These are phyloP conservation scores for Carex pumila DNA, from an alignment of 176 grass and related monocot genomes.

Conservation along the genomic window DNA sequence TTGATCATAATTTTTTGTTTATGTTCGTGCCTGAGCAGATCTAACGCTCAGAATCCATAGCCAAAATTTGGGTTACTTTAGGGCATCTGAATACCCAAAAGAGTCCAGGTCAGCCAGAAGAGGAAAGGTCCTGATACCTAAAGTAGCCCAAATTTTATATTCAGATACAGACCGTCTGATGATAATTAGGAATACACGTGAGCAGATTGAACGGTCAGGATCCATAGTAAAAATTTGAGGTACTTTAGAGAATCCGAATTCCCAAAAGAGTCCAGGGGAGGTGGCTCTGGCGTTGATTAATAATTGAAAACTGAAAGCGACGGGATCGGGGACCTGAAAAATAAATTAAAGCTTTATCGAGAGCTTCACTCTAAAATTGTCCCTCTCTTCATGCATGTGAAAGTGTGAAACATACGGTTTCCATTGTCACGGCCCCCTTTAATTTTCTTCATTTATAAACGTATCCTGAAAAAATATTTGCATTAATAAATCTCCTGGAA, in stretches of 20 bases:
- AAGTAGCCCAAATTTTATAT: too few species aligned
- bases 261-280: neutral
- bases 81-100: too few species aligned
- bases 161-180: too few species aligned
- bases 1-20: too few species aligned
- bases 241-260: too few species aligned
- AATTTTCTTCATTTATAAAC: neutral
- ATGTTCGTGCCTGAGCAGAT: too few species aligned
- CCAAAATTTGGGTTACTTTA: too few species aligned
- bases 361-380: neutral
- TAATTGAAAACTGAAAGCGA: neutral
- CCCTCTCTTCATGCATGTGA: too few species aligned
- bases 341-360: neutral
- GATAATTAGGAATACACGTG: too few species aligned
- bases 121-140: neutral
- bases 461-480: neutral
- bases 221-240: too few species aligned
- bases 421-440: neutral
- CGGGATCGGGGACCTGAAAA: neutral
- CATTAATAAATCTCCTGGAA: neutral
- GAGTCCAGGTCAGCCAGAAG: neutral
- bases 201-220: too few species aligned
- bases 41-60: too few species aligned
- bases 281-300: neutral
- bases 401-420: neutral